These are phyloP conservation scores for Paramecium caudatum DNA, from an alignment of 73 alveolate species.

Conservation along the genomic window DNA sequence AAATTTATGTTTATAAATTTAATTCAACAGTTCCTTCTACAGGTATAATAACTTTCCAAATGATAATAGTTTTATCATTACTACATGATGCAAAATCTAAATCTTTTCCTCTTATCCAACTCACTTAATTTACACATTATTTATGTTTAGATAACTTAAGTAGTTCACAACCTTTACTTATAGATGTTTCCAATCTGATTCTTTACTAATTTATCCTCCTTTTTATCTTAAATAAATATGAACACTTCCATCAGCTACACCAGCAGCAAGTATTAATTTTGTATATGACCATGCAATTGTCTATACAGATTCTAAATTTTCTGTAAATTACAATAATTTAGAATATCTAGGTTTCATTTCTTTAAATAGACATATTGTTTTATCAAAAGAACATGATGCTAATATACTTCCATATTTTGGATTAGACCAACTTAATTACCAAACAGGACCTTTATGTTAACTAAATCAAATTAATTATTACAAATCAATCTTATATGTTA, in stretches of 20 bases:
- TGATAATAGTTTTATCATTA: neutral
- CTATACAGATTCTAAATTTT: conserved; percentile 8
- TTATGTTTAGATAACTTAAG: neutral
- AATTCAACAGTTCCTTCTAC: neutral
- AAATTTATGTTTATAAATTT: neutral
- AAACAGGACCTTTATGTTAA: conserved; percentile 80
- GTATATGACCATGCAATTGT: neutral
- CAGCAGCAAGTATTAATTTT: conserved; percentile 13
- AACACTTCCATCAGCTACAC: conserved; percentile 59
- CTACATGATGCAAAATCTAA: conserved; percentile 54
- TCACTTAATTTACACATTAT: conserved; percentile 32
- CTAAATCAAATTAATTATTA: neutral
- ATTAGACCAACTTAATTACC: conserved; percentile 84
- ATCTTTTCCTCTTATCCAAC: conserved; percentile 26
- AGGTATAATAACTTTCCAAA: conserved; percentile 2
- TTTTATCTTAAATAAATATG: conserved; percentile 8
- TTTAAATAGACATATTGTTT: conserved; percentile 71
- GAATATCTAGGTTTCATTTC: neutral
- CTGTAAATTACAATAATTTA: neutral
- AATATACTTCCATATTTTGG: conserved; percentile 82
- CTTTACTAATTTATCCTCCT: neutral
- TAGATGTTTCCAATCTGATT: conserved; percentile 26
- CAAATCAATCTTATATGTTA: conserved; percentile 10
- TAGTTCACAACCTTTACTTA: neutral
- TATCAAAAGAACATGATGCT: conserved; percentile 86